Conservation (phyloP, 352 stramenopile species). For the Globisporangium splendens region DNA sequence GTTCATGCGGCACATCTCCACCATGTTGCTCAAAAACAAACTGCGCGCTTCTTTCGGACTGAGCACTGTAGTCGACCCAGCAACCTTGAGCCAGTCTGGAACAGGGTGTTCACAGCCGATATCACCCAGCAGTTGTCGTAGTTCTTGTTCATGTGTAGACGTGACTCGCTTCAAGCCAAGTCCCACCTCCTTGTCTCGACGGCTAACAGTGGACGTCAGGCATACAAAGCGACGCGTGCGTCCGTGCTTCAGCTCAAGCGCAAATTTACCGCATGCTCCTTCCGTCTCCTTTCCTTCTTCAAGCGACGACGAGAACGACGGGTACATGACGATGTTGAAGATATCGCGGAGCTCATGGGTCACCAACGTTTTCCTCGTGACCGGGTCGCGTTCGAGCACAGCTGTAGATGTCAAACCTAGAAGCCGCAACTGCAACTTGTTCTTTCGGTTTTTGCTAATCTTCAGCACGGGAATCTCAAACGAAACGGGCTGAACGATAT, state of each 20-base stretch:
- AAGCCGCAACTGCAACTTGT: slow-evolving; percentile 70
- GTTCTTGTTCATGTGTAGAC: slow-evolving; percentile 55
- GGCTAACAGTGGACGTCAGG: slow-evolving; percentile 54
- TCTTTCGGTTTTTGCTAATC: slow-evolving; percentile 76
- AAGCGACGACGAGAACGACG: slow-evolving; percentile 66
- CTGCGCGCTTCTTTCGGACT: slow-evolving; percentile 76
- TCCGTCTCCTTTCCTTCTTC: slow-evolving; percentile 51
- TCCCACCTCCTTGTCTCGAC: slow-evolving; percentile 73
- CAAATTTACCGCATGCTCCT: slow-evolving; percentile 73
- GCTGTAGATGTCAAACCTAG: slow-evolving; percentile 64
- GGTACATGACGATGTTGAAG: slow-evolving; percentile 87
- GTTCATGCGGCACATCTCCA: slow-evolving; percentile 88
- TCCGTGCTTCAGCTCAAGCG: slow-evolving; percentile 80
- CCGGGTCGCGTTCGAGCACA: slow-evolving; percentile 73
- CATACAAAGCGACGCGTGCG: slow-evolving; percentile 75
- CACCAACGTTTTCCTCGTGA: slow-evolving; percentile 63
- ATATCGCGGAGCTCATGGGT: slow-evolving; percentile 73
- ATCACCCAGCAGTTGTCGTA: slow-evolving; percentile 67
- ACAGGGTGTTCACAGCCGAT: slow-evolving; percentile 59
- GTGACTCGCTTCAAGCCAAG: slow-evolving; percentile 58
- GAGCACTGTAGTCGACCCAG: slow-evolving; percentile 68
- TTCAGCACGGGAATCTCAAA: slow-evolving; percentile 87
- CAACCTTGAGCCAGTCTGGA: slow-evolving; percentile 67
- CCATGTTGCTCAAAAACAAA: slow-evolving; percentile 81
- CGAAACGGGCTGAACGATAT: slow-evolving; percentile 74